These are phyloP conservation scores for Remersonia thermophila DNA, from an alignment of 2,329 filamentous ascomycete genomes.

Conservation along the genomic window DNA sequence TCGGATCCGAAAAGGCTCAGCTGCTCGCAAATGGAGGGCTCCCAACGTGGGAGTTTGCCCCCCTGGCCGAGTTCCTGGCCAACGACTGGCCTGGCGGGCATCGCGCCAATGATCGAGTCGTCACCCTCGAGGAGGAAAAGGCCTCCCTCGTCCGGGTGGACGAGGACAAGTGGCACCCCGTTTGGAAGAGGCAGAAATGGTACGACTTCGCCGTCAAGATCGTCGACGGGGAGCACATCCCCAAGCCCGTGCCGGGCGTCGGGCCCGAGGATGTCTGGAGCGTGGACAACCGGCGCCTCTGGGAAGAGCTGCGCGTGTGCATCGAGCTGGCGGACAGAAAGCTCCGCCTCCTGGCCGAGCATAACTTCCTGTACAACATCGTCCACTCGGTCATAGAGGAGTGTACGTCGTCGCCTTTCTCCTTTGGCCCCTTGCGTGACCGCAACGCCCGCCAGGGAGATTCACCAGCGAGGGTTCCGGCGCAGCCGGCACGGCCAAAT, in stretches of 20 bases:
- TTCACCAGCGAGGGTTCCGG: too few species aligned
- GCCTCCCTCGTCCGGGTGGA: background rate
- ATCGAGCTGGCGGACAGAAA: conserved; percentile 5
- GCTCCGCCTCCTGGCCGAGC: conserved; percentile 2
- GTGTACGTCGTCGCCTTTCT: background rate
- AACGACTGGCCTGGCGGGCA: conserved; percentile 2
- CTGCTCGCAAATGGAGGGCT: background rate
- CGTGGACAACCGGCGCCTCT: conserved; percentile 4
- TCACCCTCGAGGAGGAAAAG: too few species aligned
- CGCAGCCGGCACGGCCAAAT: too few species aligned
- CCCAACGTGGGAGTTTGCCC: conserved; percentile 4
- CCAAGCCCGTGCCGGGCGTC: background rate
- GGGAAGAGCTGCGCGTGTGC: conserved; percentile 2
- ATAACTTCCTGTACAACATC: conserved; percentile 1
- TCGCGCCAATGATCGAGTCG: background rate
- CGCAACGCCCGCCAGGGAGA: too few species aligned
- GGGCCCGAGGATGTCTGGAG: conserved; percentile 1
- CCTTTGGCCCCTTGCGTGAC: too few species aligned
- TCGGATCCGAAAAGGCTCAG: conserved; percentile 2
- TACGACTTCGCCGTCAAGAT: conserved; percentile 2
- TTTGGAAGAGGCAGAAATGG: conserved; percentile 5
- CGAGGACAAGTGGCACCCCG: conserved; percentile 4
- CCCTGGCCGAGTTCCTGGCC: conserved; percentile 1
- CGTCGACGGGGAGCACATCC: background rate
- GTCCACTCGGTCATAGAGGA: background rate